Evolutionary conservation across 306 rosid genomes (phyloP).

Genomic region (Lathyrus oleraceus): DNA sequence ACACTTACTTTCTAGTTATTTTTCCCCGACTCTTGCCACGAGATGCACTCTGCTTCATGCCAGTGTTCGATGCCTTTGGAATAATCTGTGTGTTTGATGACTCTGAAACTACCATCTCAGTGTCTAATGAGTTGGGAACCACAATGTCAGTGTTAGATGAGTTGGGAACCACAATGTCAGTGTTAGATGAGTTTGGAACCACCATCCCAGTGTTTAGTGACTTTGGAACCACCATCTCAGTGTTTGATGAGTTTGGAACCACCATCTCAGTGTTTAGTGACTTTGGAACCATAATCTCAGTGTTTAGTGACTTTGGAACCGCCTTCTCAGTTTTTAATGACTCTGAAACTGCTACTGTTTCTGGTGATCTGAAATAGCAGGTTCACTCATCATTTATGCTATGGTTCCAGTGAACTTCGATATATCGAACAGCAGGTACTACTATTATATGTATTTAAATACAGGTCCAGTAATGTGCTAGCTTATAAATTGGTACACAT

Average conservation of each 20-base stretch:
- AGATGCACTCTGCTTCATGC: conserved; percentile 54
- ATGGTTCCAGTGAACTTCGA: conserved; percentile 19
- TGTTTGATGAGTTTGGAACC: neutral
- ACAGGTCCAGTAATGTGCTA: neutral
- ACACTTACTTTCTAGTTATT: conserved; percentile 66
- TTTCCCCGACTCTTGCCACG: conserved; percentile 75
- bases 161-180: conserved; percentile 29
- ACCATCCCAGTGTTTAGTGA: conserved; percentile 35
- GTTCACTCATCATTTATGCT: neutral
- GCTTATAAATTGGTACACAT: neutral
- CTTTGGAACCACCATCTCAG: conserved; percentile 31
- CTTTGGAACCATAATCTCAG: neutral
- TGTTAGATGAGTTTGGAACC: conserved; percentile 34
- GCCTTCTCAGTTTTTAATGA: neutral
- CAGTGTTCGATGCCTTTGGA: conserved; percentile 43
- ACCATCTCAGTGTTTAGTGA: neutral
- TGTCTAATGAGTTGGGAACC: conserved; percentile 36
- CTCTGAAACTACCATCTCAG: conserved; percentile 32
- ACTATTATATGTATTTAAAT: neutral
- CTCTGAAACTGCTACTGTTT: conserved; percentile 27
- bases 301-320: neutral
- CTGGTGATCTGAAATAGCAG: conserved; percentile 53
- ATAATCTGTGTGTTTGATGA: neutral
- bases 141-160: conserved; percentile 34
- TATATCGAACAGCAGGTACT: conserved; percentile 2